Base-by-base conservation (phyloP, 352 stramenopile genomes). In the Pythium myriotylum region DNA sequence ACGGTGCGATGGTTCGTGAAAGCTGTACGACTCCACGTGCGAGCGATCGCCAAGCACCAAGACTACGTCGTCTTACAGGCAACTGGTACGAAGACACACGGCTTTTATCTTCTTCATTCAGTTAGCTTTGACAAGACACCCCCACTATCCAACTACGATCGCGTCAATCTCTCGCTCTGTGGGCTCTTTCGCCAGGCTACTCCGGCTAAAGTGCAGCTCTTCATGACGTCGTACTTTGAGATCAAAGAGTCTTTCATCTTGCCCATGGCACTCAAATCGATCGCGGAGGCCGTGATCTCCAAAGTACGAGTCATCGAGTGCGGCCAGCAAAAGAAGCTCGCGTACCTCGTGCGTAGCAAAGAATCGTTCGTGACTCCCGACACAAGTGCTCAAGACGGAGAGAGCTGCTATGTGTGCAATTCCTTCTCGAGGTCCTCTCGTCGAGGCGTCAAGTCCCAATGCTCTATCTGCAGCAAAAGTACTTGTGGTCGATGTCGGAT, bases 261-360 rank as follows among this genome's bases (percentile, higher is more conserved):
- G 50, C 50, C 50, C 9, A 1, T 79, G 9, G 67, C 70, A 3
- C 61, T 84, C 29, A 78, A 72, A 17, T 73, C 76, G 14, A 71
- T 68, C 42, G 67, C 65, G n/a, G 39, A 79, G 1, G 47, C 62
- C 4, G 67, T 88, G 59, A 57, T 67, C 41, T 63, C 72, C 19
- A 65, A 58, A 0, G 66, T 55, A 2, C 59, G 45, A 13, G 57
- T 73, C n/a, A n/a, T n/a, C n/a, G n/a, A n/a, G n/a, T n/a, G n/a
- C n/a, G n/a, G n/a, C n/a, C n/a, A n/a, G n/a, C 79, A 81, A 70
- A 76, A 79, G 35, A 88, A 86, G 51, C 73, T 86, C n/a, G 56
- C 76, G 57, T 85, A 77, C 69, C 62, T 81, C 59, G 37, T 57
- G 33, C 14, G 13, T 14, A 16, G 33, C 35, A 57, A 57, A 40